Base-by-base conservation (phyloP, 768 basidiomycete genomes). In the Solioccasus polychromus region DNA sequence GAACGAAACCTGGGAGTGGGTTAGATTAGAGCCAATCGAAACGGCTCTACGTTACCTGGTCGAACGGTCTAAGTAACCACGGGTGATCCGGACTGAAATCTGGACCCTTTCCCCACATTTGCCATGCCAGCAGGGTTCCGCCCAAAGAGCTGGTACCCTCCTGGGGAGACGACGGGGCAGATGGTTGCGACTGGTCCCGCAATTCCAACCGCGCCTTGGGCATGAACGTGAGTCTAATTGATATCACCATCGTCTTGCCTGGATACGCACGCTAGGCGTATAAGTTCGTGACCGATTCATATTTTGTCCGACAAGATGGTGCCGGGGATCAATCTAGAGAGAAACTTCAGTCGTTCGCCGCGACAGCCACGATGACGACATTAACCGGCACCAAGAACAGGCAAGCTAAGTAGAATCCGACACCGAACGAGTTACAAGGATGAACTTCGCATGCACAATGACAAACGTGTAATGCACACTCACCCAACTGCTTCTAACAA, bases 241-340 rank as follows among this genome's bases (percentile, higher is more conserved):
- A 24, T 22, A 20, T 2, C 6, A 25, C 1, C 8, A 11, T 29
- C 22, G 2, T 15, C 30, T 4, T 3, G 18, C 30, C 8, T 9
- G 19, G 2, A 2, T 17, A 61, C 71, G 32, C 57, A 80, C 80
- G 31, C 76, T 68, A 8, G 83, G 80, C 0, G 85, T 87, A 48
- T 70, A 82, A 0, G 82, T 82, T 8, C 84, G 68, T 0, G 82
- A 83, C 0, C 84, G 85, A 44, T 87, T 87, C 80, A 85, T 85
- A 60, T 87, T 88, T 48, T 85, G 84, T 0, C 79, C 82, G 6
- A 80, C 71, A 0, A 87, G 60, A 29, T 82, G 68, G 47, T 74
- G 76, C 24, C 79, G 68, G 8, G 78, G 79, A 54, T 82, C 79
- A 15, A 83, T 71, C 79, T 81, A 47, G 12, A 18, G 11, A 22